Conservation (phyloP, 345 rosid genomes). For the Litchi chinensis region DNA sequence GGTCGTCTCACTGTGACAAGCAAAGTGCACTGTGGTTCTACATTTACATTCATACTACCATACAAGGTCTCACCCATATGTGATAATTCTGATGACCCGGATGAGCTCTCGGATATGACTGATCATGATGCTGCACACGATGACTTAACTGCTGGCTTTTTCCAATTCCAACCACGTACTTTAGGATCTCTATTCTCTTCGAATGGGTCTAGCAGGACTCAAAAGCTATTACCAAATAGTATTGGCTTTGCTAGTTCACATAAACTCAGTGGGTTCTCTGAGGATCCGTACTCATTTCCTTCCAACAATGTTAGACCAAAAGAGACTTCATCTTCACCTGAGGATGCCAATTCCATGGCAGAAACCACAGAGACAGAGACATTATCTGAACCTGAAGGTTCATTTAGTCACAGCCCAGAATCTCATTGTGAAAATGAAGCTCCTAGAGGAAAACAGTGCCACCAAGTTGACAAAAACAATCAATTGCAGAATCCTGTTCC, state of each 20-base stretch:
- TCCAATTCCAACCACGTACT: constrained; percentile 76
- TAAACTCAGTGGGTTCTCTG: constrained; percentile 40
- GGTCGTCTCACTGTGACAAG: constrained; percentile 90
- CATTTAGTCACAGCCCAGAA: constrained; percentile 42
- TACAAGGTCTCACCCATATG: constrained; percentile 61
- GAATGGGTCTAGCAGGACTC: constrained; percentile 51
- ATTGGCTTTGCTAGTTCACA: constrained; percentile 41
- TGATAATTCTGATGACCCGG: constrained; percentile 75
- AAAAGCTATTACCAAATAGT: constrained; percentile 34
- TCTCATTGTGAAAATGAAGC: constrained; percentile 29
- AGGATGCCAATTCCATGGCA: constrained; percentile 58
- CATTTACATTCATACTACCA: constrained; percentile 84
- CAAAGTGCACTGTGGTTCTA: constrained; percentile 76
- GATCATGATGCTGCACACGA: constrained; percentile 60
- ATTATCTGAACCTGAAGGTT: constrained; percentile 53
- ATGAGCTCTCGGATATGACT: constrained; percentile 71
- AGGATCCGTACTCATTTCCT: constrained; percentile 45
- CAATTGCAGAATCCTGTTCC: constrained; percentile 15
- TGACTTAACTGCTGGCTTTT: constrained; percentile 69
- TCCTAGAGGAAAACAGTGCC: constrained; percentile 24
- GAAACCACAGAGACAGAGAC: constrained; percentile 43
- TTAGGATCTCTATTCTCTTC: constrained; percentile 62
- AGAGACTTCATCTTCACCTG: constrained; percentile 38
- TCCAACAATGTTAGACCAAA: constrained; percentile 36
- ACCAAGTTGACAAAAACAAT: constrained; percentile 18